A percentile compares a stretch with the other conserved stretches of the same genome.
These are phyloP conservation scores for Paramecium pentaurelia DNA, from an alignment of 73 alveolate genomes.

Conservation along the genomic window DNA sequence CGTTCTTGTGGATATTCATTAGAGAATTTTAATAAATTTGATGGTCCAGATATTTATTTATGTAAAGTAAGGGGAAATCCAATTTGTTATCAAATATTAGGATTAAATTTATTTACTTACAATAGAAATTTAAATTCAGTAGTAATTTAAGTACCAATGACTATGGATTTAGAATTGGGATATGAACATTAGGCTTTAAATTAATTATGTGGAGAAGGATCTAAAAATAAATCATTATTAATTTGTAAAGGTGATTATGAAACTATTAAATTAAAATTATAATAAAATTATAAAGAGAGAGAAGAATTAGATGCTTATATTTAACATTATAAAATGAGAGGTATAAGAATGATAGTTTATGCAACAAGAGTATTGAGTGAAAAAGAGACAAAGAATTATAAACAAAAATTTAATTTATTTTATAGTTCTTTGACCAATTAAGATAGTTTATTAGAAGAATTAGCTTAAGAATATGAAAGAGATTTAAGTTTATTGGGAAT, in stretches of 20 bases:
- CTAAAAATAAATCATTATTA: slow-evolving; percentile 6
- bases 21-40: slow-evolving; percentile 38
- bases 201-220: slow-evolving; percentile 36
- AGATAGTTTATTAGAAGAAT: slow-evolving; percentile 15
- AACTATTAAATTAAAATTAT: background rate
- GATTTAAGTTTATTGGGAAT: slow-evolving; percentile 36
- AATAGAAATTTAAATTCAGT: background rate
- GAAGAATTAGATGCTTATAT: slow-evolving; percentile 30
- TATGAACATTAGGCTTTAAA: background rate
- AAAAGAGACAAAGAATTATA: background rate
- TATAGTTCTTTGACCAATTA: slow-evolving; percentile 44
- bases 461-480: slow-evolving; percentile 40
- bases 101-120: background rate
- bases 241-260: slow-evolving; percentile 49
- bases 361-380: slow-evolving; percentile 40
- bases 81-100: slow-evolving; percentile 17
- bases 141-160: background rate
- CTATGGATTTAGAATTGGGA: background rate
- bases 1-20: slow-evolving; percentile 17
- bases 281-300: slow-evolving; percentile 25
- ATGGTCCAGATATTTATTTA: slow-evolving; percentile 13
- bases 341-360: slow-evolving; percentile 41
- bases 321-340: slow-evolving; percentile 35
- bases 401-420: background rate
- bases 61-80: slow-evolving; percentile 15